phyloP scores from a whole-genome alignment of 225 moss, liverwort and hornwort genomes.

The Sphagnum contortum region DNA sequence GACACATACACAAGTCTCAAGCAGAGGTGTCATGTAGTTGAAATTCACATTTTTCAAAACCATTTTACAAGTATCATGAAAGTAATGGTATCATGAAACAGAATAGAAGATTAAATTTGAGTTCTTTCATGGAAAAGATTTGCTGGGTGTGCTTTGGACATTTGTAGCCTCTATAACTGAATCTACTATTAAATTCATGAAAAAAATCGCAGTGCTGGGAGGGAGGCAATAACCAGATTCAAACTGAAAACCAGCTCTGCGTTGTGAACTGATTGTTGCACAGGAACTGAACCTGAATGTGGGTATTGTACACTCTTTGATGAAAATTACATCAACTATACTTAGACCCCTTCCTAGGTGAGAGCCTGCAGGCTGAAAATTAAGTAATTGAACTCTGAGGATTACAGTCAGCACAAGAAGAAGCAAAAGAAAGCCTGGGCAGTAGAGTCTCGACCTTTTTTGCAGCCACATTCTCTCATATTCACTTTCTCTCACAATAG shows the following conservation, averaged over 20 bases:
- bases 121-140: too few relatives aligned
- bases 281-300: slow-evolving; percentile 55
- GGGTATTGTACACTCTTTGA: slow-evolving; percentile 95
- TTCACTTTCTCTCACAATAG: slow-evolving; percentile 21
- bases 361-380: slow-evolving; percentile 20
- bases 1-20: too few relatives aligned
- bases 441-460: too few relatives aligned
- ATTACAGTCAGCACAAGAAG: slow-evolving; percentile 38
- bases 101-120: too few relatives aligned
- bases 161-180: too few relatives aligned
- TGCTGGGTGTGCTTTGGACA: too few relatives aligned
- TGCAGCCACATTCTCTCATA: too few relatives aligned
- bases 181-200: too few relatives aligned
- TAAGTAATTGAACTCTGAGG: slow-evolving; percentile 28
- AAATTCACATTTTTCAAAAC: too few relatives aligned
- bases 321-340: slow-evolving; percentile 61
- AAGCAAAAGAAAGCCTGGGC: slow-evolving; percentile 1
- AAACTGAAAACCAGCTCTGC: slow-evolving; percentile 29
- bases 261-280: slow-evolving; percentile 47
- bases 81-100: too few relatives aligned
- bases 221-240: slow-evolving; percentile 32
- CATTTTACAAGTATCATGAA: too few relatives aligned
- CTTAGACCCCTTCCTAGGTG: slow-evolving; percentile 40
- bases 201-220: background rate
- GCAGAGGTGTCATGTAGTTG: too few relatives aligned